phyloP scores from a whole-genome alignment of 352 stramenopile species.

The Globisporangium apiculatum region DNA sequence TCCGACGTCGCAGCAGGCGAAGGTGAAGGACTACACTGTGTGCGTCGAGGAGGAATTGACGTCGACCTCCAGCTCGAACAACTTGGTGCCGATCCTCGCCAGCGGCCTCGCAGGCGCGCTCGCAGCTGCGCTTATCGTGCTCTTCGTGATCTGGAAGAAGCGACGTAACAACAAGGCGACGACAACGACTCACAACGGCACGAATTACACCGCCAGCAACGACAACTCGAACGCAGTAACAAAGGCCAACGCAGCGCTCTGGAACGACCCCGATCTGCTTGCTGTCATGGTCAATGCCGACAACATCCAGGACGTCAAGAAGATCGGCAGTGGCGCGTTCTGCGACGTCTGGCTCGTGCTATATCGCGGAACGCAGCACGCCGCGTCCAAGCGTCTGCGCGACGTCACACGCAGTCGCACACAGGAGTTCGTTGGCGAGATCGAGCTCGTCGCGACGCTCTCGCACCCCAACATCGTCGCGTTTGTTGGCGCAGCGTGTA shows the following conservation, averaged over 20 bases:
- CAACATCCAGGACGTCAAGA: slow-evolving; percentile 32
- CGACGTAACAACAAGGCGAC: slow-evolving; percentile 6
- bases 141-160: background rate
- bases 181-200: slow-evolving; percentile 66
- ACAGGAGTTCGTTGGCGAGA: slow-evolving; percentile 24
- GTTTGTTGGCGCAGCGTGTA: slow-evolving; percentile 51
- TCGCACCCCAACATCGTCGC: slow-evolving; percentile 21
- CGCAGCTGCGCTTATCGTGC: too few relatives aligned
- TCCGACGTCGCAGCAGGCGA: too few relatives aligned
- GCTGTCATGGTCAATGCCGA: slow-evolving; percentile 33
- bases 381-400: too few relatives aligned
- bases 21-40: too few relatives aligned
- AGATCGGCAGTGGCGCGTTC: slow-evolving; percentile 1
- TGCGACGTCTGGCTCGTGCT: slow-evolving; percentile 6
- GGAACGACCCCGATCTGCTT: slow-evolving; percentile 35
- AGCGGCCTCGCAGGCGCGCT: too few relatives aligned
- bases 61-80: too few relatives aligned
- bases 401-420: slow-evolving; percentile 16
- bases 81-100: too few relatives aligned
- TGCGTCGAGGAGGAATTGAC: too few relatives aligned
- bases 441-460: too few relatives aligned
- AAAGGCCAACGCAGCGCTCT: slow-evolving; percentile 15
- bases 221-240: background rate
- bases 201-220: background rate
- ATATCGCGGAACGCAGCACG: too few relatives aligned